Evolutionary conservation across 1,139 yeast genomes (phyloP).

Genomic region (Blastobotrys raffinosifermentans): DNA sequence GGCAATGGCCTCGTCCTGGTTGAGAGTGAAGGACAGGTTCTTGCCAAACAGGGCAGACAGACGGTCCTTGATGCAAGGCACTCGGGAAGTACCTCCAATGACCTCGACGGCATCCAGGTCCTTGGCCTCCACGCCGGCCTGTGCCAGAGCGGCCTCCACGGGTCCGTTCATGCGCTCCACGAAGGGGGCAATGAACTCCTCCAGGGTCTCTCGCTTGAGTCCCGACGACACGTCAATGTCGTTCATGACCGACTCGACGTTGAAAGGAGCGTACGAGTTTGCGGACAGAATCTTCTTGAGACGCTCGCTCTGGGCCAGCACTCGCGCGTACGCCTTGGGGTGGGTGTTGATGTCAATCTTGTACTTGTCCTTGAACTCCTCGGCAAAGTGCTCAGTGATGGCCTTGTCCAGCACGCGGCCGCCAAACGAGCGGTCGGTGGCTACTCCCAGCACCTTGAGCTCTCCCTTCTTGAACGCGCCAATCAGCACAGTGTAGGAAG

Average conservation of each 20-base stretch:
- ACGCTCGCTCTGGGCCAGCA: conserved; percentile 83
- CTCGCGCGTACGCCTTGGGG: conserved; percentile 94
- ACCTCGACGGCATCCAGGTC: conserved; percentile 90
- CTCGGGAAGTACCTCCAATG: conserved; percentile 98
- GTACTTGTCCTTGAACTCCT: conserved; percentile 83
- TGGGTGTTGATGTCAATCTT: conserved; percentile 87
- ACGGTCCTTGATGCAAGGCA: conserved; percentile 83
- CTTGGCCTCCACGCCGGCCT: conserved; percentile 63
- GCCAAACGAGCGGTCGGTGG: conserved; percentile 94
- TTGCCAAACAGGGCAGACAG: conserved; percentile 78
- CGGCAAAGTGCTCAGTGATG: conserved; percentile 90
- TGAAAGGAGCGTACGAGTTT: conserved; percentile 90
- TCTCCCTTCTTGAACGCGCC: conserved; percentile 96
- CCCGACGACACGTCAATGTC: conserved; percentile 93
- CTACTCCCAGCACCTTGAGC: conserved; percentile 85
- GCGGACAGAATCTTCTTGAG: conserved; percentile 96
- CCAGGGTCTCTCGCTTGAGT: conserved; percentile 86
- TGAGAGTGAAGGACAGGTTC: conserved; percentile 86
- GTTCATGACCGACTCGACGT: conserved; percentile 93
- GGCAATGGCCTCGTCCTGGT: conserved; percentile 99
- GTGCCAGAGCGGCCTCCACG: conserved; percentile 72
- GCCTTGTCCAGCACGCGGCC: conserved; percentile 96
- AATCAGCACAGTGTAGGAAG: conserved; percentile 85
- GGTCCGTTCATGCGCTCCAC: conserved; percentile 72
- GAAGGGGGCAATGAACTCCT: conserved; percentile 78